phyloP scores from a whole-genome alignment of 306 rosid genomes.

The Rosa persica region DNA sequence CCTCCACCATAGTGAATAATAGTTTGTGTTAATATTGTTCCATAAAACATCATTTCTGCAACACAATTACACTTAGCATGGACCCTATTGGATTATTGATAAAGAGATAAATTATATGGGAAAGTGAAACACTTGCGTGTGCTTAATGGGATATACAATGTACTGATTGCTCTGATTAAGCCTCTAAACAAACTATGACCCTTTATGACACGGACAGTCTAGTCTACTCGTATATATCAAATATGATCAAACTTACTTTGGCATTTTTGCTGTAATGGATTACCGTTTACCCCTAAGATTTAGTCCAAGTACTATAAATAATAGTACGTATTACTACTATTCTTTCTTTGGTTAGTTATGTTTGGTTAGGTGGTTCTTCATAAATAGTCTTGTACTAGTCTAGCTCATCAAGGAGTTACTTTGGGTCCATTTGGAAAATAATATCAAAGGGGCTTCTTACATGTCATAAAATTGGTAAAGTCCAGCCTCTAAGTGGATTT shows the following conservation, averaged over 20 bases:
- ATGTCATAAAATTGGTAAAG: no score
- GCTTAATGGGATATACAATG: not conserved
- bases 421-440: no score
- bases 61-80: constrained; percentile 1
- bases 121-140: not conserved
- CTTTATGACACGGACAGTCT: not conserved
- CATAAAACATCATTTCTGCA: constrained; percentile 7
- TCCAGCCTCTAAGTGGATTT: no score
- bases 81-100: constrained; percentile 33
- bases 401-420: no score
- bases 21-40: constrained; percentile 19
- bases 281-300: not conserved
- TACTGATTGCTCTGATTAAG: no score
- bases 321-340: no score
- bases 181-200: no score
- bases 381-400: no score
- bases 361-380: no score
- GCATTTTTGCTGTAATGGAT: not conserved
- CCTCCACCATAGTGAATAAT: constrained; percentile 37
- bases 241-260: not conserved
- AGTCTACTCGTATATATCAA: not conserved
- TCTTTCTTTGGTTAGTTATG: no score
- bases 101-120: constrained; percentile 11
- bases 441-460: no score
- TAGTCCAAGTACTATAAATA: not conserved